phyloP scores from a whole-genome alignment of 306 rosid genomes.

The Cucumis hystrix region DNA sequence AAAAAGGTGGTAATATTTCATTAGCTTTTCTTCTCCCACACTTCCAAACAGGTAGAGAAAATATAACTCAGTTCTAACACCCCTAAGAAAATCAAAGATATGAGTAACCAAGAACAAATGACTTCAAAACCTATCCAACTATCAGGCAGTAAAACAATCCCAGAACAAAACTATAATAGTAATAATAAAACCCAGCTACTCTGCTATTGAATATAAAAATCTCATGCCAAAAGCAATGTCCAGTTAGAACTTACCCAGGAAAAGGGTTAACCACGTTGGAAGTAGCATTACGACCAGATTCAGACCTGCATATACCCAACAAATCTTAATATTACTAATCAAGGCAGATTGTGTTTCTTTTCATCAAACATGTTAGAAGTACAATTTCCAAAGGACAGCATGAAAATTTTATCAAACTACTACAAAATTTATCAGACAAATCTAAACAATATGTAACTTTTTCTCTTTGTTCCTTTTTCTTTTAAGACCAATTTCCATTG shows the following conservation, averaged over 20 bases:
- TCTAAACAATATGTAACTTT: neutral
- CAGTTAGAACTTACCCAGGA: conserved; percentile 40
- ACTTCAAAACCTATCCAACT: neutral
- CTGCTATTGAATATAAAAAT: neutral
- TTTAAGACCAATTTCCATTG: too few species aligned
- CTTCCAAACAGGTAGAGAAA: neutral
- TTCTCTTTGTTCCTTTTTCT: too few species aligned
- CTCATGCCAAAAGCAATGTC: neutral
- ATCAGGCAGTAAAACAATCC: neutral
- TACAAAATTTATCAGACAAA: neutral
- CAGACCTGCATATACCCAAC: conserved; percentile 31
- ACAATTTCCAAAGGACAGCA: neutral
- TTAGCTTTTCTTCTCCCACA: neutral
- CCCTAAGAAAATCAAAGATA: neutral
- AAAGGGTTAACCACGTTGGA: conserved; percentile 31
- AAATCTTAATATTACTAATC: neutral
- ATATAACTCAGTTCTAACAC: neutral
- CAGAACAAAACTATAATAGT: neutral
- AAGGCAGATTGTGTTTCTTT: neutral
- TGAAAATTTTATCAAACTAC: neutral
- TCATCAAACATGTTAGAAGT: neutral
- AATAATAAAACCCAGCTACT: neutral
- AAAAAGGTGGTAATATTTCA: neutral
- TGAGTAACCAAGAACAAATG: neutral
- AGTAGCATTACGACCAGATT: conserved; percentile 37